phyloP scores from a whole-genome alignment of 2,329 filamentous ascomycete species.

The Ophiocordyceps sinensis region DNA sequence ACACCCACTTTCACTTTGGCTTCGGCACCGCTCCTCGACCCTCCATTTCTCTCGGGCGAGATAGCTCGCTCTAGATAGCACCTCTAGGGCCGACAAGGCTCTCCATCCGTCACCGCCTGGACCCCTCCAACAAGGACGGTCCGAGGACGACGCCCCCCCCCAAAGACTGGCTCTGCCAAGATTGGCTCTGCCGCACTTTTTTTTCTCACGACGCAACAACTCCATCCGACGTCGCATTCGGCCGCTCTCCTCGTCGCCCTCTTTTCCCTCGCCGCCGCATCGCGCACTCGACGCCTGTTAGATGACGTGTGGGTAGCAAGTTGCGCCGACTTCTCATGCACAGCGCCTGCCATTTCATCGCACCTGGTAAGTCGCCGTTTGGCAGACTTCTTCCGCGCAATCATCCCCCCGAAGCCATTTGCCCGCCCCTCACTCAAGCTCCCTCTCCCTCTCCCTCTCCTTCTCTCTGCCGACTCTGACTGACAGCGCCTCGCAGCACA shows the following conservation, averaged over 20 bases:
- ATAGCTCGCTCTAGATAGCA: neutral
- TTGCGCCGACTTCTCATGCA: neutral
- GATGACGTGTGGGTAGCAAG: slow-evolving; percentile 10
- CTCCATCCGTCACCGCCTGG: slow-evolving; percentile 9
- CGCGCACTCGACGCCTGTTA: neutral
- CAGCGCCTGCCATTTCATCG: neutral
- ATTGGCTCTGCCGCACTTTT: neutral
- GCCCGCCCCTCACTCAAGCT: no score
- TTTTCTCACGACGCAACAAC: neutral
- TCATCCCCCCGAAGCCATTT: no score
- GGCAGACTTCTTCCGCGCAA: no score
- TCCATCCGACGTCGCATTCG: slow-evolving; percentile 1
- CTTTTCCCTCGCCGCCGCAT: neutral
- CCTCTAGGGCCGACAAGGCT: neutral
- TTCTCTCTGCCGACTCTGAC: no score
- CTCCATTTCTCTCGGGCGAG: no score
- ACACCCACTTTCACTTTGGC: no score
- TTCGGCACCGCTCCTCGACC: no score
- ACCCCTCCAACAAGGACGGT: slow-evolving; percentile 2
- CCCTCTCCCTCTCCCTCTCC: no score
- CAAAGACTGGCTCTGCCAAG: no score
- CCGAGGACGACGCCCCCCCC: neutral
- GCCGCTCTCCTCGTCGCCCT: neutral
- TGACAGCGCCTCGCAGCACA: no score
- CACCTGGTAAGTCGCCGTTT: no score